Conservation (phyloP, 2,329 filamentous ascomycete species). For the Aspergillus japonicus region DNA sequence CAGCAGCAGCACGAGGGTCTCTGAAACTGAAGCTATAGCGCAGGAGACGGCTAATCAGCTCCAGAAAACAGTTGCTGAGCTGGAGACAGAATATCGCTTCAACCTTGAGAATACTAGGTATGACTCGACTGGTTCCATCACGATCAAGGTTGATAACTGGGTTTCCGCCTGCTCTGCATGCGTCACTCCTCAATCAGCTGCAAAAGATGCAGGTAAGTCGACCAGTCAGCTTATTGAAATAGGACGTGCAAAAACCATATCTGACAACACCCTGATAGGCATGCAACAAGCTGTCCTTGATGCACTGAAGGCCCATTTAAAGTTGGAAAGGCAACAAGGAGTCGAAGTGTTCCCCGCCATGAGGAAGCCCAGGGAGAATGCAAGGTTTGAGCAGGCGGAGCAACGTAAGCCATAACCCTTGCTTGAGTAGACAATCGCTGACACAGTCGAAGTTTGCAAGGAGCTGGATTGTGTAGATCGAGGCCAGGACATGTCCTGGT, state of each 20-base stretch:
- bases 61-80: background rate
- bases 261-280: background rate
- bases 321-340: slow-evolving; percentile 23
- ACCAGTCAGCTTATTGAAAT: background rate
- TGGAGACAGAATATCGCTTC: slow-evolving; percentile 21
- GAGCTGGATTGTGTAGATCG: slow-evolving; percentile 18
- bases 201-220: slow-evolving; percentile 2
- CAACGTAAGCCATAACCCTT: slow-evolving; percentile 21
- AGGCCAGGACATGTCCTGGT: slow-evolving; percentile 17
- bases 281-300: slow-evolving; percentile 16
- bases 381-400: slow-evolving; percentile 29
- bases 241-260: background rate
- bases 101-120: slow-evolving; percentile 4
- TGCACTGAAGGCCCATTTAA: slow-evolving; percentile 23
- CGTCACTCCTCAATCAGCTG: background rate
- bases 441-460: slow-evolving; percentile 20
- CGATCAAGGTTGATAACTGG: background rate
- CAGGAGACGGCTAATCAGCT: slow-evolving; percentile 5
- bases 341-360: slow-evolving; percentile 25
- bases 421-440: no score
- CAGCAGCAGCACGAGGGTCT: background rate
- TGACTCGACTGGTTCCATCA: background rate
- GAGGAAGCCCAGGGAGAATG: slow-evolving; percentile 25
- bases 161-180: background rate
- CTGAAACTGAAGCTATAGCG: background rate